These are phyloP conservation scores for Trichoderma hamatum DNA, from an alignment of 2,329 filamentous ascomycete genomes.

Conservation along the genomic window DNA sequence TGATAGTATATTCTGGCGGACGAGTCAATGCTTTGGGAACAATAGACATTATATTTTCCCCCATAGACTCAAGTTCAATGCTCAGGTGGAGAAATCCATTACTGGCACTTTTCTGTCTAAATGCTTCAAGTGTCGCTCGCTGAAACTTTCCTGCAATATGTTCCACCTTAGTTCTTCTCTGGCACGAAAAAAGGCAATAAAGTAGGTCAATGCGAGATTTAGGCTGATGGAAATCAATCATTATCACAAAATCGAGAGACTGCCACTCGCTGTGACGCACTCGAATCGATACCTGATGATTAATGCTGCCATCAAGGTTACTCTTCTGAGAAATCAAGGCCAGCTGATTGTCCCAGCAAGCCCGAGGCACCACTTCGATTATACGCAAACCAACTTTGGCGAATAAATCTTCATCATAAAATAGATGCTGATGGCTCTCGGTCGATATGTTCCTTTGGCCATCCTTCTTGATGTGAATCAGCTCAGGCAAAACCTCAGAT, in stretches of 20 bases:
- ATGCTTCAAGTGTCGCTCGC: background rate
- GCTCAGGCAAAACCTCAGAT: background rate
- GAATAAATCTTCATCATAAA: slow-evolving; percentile 17
- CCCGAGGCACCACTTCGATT: background rate
- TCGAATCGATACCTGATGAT: background rate
- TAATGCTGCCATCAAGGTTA: background rate
- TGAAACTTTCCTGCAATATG: background rate
- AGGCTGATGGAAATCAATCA: background rate
- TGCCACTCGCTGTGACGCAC: background rate
- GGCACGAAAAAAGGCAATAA: slow-evolving; percentile 9
- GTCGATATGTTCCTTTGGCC: background rate
- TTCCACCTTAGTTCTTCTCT: background rate
- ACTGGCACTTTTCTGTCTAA: background rate
- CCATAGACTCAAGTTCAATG: background rate
- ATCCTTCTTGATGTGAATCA: slow-evolving; percentile 7
- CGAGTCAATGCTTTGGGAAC: background rate
- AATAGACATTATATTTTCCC: background rate
- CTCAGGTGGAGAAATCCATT: slow-evolving; percentile 13
- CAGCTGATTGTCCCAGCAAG: slow-evolving; percentile 17
- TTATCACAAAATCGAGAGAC: slow-evolving; percentile 17
- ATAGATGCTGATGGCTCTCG: background rate
- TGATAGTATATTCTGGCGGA: background rate
- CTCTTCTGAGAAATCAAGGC: background rate
- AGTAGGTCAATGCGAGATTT: background rate
- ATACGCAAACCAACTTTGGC: background rate